A percentile compares a stretch with the other conserved stretches of the same genome.
phyloP scores from a whole-genome alignment of 2,329 filamentous ascomycete species.

The Fusarium liriodendri region DNA sequence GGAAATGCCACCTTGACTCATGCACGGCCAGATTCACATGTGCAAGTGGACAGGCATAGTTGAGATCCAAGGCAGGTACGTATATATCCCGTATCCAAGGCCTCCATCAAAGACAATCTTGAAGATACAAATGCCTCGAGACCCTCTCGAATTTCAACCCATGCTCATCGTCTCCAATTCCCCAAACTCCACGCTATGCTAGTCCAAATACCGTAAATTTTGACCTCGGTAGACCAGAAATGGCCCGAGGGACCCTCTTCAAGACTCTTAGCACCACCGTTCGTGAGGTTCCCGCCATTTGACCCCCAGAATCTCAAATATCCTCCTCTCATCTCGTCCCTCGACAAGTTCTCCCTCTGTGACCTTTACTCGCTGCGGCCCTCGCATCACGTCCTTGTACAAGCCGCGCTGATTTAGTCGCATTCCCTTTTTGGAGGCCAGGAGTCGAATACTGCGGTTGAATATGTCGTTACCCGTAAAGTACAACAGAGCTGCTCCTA shows the following conservation, averaged over 20 bases:
- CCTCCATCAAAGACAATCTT: neutral
- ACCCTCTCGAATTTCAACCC: conserved; percentile 4
- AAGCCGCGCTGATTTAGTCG: conserved; percentile 86
- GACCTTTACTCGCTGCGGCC: conserved; percentile 66
- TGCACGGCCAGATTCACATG: conserved; percentile 14
- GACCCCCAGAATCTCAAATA: conserved; percentile 86
- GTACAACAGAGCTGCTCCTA: conserved; percentile 90
- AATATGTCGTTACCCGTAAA: conserved; percentile 97
- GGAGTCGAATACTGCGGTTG: conserved; percentile 84
- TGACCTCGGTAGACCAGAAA: conserved; percentile 34
- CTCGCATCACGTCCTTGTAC: conserved; percentile 76
- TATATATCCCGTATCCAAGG: conserved; percentile 1
- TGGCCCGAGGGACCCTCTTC: conserved; percentile 21
- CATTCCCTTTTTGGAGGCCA: conserved; percentile 86
- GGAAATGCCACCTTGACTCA: conserved; percentile 24
- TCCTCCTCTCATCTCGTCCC: conserved; percentile 78
- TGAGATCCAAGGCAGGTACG: neutral
- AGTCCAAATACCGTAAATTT: conserved; percentile 27
- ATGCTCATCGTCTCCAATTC: conserved; percentile 4
- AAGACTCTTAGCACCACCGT: conserved; percentile 71
- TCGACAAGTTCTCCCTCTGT: conserved; percentile 79
- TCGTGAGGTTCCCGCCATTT: conserved; percentile 84
- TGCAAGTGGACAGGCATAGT: neutral
- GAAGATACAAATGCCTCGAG: neutral
- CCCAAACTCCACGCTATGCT: conserved; percentile 22